Conservation (phyloP, 1,139 yeast genomes). For the Taphrina deformans region DNA sequence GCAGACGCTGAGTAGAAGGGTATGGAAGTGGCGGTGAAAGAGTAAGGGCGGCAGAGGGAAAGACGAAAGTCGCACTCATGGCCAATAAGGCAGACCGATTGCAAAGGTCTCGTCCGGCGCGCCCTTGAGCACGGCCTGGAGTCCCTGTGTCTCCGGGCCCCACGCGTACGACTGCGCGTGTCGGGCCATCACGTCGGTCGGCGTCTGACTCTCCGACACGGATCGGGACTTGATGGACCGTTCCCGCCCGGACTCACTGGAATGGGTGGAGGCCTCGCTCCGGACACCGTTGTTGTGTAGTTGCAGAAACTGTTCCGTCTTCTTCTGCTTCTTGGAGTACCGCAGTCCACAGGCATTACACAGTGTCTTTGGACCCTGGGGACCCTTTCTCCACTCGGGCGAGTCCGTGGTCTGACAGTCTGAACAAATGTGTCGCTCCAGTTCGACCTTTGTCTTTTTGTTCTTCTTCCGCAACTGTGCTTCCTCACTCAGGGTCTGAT, state of each 20-base stretch:
- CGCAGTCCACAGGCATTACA: conserved; percentile 69
- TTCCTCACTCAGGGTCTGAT: neutral
- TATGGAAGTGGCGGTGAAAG: neutral
- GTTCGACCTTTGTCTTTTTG: conserved; percentile 34
- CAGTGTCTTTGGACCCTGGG: conserved; percentile 62
- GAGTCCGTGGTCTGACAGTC: conserved; percentile 66
- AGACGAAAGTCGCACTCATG: neutral
- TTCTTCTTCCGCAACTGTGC: conserved; percentile 13
- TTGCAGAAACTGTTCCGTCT: conserved; percentile 22
- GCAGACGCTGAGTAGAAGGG: no score
- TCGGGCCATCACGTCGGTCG: neutral
- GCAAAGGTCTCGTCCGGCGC: neutral
- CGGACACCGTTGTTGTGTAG: neutral
- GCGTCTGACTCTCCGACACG: conserved; percentile 3
- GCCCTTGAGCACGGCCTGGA: neutral
- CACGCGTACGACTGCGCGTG: neutral
- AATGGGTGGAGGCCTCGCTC: neutral
- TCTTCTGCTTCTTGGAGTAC: conserved; percentile 50
- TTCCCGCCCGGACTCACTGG: neutral
- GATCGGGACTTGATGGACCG: conserved; percentile 2
- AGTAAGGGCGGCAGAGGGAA: neutral
- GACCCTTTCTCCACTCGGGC: conserved; percentile 70
- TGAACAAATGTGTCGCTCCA: conserved; percentile 40
- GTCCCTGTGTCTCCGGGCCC: neutral
- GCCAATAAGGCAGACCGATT: conserved; percentile 2